Conservation (phyloP, 495 filamentous ascomycete species). For the Xanthoparmelia taractica region DNA sequence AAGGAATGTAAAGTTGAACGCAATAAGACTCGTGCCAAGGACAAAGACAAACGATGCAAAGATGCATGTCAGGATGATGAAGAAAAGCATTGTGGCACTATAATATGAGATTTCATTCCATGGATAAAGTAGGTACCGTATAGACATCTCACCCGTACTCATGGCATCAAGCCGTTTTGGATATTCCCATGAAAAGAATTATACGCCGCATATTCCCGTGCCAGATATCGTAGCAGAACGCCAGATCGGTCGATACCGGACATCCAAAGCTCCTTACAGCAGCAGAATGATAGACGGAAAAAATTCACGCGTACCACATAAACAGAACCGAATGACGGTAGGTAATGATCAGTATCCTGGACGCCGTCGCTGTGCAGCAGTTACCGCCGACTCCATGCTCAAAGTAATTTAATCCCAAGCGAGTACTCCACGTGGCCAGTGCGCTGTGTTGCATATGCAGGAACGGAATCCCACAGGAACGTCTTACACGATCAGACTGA, state of each 20-base stretch:
- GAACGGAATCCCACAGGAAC: constrained; percentile 6
- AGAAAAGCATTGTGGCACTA: neutral
- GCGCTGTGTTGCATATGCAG: constrained; percentile 5
- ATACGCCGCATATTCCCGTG: neutral
- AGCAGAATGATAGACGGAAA: neutral
- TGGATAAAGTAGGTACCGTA: neutral
- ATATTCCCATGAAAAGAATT: neutral
- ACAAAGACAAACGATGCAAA: no score
- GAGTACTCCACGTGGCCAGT: neutral
- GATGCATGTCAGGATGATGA: neutral
- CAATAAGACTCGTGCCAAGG: neutral
- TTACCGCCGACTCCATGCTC: neutral
- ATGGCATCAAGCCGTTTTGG: neutral
- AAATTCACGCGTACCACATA: neutral
- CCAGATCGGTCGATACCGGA: neutral
- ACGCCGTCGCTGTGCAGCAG: constrained; percentile 3
- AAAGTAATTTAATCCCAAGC: neutral
- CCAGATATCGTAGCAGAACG: neutral
- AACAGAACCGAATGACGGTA: neutral
- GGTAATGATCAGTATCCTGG: neutral
- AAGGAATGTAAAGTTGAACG: no score
- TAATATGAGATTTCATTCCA: neutral
- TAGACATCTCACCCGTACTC: neutral
- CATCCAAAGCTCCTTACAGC: neutral
- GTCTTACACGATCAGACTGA: neutral